Conservation (phyloP, 1,139 yeast genomes). For the Candida dubliniensis region DNA sequence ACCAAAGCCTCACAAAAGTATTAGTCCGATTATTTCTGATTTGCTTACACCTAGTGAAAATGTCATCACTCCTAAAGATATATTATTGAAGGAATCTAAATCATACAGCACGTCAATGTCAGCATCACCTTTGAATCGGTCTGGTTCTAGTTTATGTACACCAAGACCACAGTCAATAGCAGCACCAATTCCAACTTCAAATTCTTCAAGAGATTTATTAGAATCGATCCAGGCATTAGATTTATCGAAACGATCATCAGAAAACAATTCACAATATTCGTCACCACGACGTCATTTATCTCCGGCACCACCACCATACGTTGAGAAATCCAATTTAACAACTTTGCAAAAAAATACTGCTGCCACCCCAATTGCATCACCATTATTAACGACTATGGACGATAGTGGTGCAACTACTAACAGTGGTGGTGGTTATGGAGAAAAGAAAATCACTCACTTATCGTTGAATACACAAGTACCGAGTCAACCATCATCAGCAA, state of each 20-base stretch:
- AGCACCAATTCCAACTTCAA: constrained; percentile 9
- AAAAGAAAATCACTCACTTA: constrained; percentile 15
- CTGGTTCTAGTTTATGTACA: constrained; percentile 13
- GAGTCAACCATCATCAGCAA: constrained; percentile 9
- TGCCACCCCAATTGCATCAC: constrained; percentile 16
- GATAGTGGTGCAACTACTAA: neutral
- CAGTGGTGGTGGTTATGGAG: too few relatives aligned
- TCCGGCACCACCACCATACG: constrained; percentile 47
- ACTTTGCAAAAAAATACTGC: constrained; percentile 52
- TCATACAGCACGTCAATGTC: constrained; percentile 17
- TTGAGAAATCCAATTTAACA: constrained; percentile 49
- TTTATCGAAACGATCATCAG: constrained; percentile 18
- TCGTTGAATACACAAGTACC: constrained; percentile 13
- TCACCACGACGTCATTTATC: constrained; percentile 59
- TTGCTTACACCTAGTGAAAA: constrained; percentile 35
- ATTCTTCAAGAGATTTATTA: constrained; percentile 26
- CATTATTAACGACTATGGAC: constrained; percentile 9
- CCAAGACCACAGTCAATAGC: constrained; percentile 20
- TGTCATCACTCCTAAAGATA: constrained; percentile 43
- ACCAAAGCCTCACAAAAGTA: constrained; percentile 35
- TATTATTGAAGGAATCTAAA: constrained; percentile 22
- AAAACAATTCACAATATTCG: constrained; percentile 35
- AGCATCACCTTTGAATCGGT: constrained; percentile 9
- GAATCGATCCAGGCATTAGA: constrained; percentile 33
- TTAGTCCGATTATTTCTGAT: constrained; percentile 27